Evolutionary conservation across 495 filamentous ascomycete species (phyloP).

Genomic region (Penicillium coprophilum): DNA sequence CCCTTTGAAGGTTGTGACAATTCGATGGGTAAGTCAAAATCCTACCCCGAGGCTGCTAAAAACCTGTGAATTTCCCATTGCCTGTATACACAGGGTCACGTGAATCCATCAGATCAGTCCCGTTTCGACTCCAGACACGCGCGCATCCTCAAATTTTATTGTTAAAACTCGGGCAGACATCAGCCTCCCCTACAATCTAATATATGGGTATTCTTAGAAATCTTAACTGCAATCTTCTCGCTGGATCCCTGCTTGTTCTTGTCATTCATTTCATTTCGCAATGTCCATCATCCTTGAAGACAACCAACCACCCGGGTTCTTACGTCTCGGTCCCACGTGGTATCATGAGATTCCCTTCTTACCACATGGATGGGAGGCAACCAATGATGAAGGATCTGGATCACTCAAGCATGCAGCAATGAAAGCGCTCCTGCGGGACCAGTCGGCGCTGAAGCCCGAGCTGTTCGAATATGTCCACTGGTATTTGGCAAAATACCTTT

Average conservation of each 20-base stretch:
- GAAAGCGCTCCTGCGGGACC: slow-evolving; percentile 31
- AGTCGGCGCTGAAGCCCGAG: slow-evolving; percentile 27
- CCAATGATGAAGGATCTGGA: slow-evolving; percentile 26
- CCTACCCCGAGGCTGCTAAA: not conserved
- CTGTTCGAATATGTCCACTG: slow-evolving; percentile 39
- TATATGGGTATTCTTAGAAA: not conserved
- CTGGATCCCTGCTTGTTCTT: not conserved
- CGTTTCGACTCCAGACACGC: not conserved
- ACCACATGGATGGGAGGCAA: slow-evolving; percentile 25
- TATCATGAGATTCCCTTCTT: slow-evolving; percentile 40
- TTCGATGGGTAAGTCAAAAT: not conserved
- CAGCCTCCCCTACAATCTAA: not conserved
- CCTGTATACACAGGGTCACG: not conserved
- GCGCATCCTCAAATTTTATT: not conserved
- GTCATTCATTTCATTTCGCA: not conserved
- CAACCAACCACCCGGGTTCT: not conserved
- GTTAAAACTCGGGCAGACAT: not conserved
- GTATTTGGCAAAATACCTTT: slow-evolving; percentile 39
- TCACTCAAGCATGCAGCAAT: slow-evolving; percentile 38
- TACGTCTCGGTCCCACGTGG: slow-evolving; percentile 23
- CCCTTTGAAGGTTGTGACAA: not conserved
- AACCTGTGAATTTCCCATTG: not conserved
- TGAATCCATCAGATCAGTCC: not conserved
- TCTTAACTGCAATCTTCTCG: not conserved
- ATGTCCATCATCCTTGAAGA: slow-evolving; percentile 18